Base-by-base conservation (phyloP, 805 yeast species). In the Yarrowia keelungensis region DNA sequence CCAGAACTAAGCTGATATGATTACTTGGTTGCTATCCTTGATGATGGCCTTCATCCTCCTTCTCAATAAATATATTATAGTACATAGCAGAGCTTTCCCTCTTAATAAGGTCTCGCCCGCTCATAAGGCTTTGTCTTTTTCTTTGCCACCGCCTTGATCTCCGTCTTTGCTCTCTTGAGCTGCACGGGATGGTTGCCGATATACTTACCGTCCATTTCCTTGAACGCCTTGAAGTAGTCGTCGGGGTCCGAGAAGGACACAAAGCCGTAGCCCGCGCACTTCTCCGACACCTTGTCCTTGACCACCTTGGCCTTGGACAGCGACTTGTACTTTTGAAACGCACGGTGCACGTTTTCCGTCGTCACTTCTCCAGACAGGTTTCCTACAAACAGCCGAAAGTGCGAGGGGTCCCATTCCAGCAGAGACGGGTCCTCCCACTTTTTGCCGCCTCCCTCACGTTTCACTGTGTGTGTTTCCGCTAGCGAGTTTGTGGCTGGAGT, bases 131-230 rank as follows among this genome's bases (percentile, higher is more conserved):
- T 59, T 8, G 42, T 16, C 51, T 42, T 50, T 16, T 65, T 65
- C 38, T 51, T 53, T 15, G 49, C 39, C 12, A 61, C 50, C 14
- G 70, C 61, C 51, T 59, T 71, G 50, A 74, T 51, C 9, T 74
- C 76, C 5, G 76, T 72, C 32, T 69, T 70, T n/a, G 94, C 93
- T 70, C 87, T 80, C 75, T 88, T 87, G 75, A 90, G 77, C 69
- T 84, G 87, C 36, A 90, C 86, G 0, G 95, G 95, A 73, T 88
- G 88, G 72, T 82, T 85, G 1, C 95, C 96, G 59, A 90, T 83
- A 72, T 88, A 89, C 74, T 89, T 88, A 35, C 91, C 91, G 74
- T 90, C 88, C 87, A 89, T 84, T 73, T 88, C 91, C 74, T 86
- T 87, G 77, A 88, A 90, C 2, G 93, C 92, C 65, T 80, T 78